Evolutionary conservation across 768 basidiomycete genomes (phyloP).

Genomic region (Sutorius australiensis): DNA sequence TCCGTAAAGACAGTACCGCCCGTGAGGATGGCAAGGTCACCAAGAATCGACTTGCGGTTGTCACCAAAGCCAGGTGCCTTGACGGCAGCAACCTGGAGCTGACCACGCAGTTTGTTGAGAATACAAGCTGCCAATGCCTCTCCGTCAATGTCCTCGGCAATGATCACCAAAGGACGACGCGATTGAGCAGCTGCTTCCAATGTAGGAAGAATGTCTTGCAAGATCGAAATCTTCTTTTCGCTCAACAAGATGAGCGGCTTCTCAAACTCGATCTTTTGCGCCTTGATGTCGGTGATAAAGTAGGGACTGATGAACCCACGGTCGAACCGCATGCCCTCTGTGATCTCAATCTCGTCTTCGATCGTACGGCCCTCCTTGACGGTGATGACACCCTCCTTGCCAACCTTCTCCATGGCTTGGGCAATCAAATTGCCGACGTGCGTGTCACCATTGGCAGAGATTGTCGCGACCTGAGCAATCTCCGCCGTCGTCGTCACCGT

Average conservation of each 20-base stretch:
- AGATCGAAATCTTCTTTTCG: conserved; percentile 95
- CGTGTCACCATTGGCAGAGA: conserved; percentile 75
- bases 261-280: conserved; percentile 94
- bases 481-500: conserved; percentile 96
- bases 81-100: conserved; percentile 89
- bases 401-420: conserved; percentile 99
- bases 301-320: conserved; percentile 97
- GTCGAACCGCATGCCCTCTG: conserved; percentile 99
- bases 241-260: conserved; percentile 91
- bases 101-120: conserved; percentile 98
- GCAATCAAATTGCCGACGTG: conserved; percentile 95
- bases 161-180: conserved; percentile 89
- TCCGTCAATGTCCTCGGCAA: conserved; percentile 97
- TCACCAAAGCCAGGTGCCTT: conserved; percentile 99
- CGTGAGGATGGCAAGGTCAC: conserved; percentile 94
- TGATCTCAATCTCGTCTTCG: conserved; percentile 98
- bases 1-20: conserved; percentile 97
- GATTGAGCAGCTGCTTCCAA: conserved; percentile 78
- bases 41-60: conserved; percentile 97
- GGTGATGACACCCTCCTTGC: conserved; percentile 99
- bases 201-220: conserved; percentile 93
- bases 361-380: conserved; percentile 99
- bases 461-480: conserved; percentile 99
- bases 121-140: conserved; percentile 98
- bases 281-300: conserved; percentile 98